phyloP scores from a whole-genome alignment of 805 yeast genomes.

The Saccharomycopsis sp. region DNA sequence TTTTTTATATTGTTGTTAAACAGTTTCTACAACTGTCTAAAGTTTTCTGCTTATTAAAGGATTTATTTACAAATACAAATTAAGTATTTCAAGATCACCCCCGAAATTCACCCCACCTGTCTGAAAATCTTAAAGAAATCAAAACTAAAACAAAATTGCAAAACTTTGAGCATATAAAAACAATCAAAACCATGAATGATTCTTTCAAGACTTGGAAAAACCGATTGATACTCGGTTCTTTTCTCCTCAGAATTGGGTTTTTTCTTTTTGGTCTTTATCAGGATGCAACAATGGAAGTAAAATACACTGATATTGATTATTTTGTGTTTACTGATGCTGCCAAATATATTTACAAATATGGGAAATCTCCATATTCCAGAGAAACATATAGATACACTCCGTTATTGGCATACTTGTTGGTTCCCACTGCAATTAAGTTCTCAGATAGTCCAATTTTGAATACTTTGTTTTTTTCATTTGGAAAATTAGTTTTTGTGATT shows the following conservation, averaged over 20 bases:
- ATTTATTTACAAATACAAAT: too few relatives aligned
- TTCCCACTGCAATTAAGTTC: conserved; percentile 45
- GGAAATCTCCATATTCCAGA: conserved; percentile 63
- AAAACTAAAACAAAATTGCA: too few relatives aligned
- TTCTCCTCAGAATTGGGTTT: conserved; percentile 45
- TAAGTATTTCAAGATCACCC: too few relatives aligned
- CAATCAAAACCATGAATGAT: too few relatives aligned
- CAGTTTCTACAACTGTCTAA: too few relatives aligned
- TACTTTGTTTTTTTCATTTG: conserved; percentile 51
- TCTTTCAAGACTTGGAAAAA: too few relatives aligned
- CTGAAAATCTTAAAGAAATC: too few relatives aligned
- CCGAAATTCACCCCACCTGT: too few relatives aligned
- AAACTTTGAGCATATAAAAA: too few relatives aligned
- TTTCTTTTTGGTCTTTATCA: conserved; percentile 78
- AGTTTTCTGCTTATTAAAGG: too few relatives aligned
- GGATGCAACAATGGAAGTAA: conserved; percentile 66
- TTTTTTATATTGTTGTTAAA: too few relatives aligned
- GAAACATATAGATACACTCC: conserved; percentile 95
- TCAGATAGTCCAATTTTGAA: conserved; percentile 43
- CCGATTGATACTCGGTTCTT: conserved; percentile 15
- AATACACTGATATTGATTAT: conserved; percentile 92
- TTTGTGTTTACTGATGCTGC: conserved; percentile 92
- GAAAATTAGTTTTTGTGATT: conserved; percentile 65
- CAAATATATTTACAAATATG: conserved; percentile 39
- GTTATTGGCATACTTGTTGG: conserved; percentile 67